phyloP scores from a whole-genome alignment of 2,329 filamentous ascomycete genomes.

The Monosporascus sp. region DNA sequence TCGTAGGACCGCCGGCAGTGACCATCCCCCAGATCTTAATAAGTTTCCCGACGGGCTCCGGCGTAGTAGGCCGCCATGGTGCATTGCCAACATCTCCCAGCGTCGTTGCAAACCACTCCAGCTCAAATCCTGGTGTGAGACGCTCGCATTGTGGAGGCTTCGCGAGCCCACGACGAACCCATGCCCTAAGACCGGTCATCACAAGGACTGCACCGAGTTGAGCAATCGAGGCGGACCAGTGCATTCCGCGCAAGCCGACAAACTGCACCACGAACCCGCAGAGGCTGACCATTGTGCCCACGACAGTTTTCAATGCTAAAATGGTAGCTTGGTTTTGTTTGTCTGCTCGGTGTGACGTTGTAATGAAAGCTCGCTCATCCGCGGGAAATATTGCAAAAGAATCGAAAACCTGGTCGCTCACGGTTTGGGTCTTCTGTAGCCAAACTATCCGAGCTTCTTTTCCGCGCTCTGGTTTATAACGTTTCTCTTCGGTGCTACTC shows the following conservation, averaged over 20 bases:
- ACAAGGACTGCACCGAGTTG: constrained; percentile 18
- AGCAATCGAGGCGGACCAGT: constrained; percentile 21
- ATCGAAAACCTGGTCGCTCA: constrained; percentile 25
- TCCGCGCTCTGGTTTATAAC: too few relatives aligned
- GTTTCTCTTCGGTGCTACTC: constrained; percentile 23
- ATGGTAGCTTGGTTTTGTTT: too few relatives aligned
- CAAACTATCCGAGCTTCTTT: constrained; percentile 19
- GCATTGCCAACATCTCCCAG: constrained; percentile 4
- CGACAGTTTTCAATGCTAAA: too few relatives aligned
- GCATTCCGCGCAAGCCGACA: constrained; percentile 20
- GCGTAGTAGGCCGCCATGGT: constrained; percentile 1
- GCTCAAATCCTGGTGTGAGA: constrained; percentile 13
- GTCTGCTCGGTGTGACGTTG: too few relatives aligned
- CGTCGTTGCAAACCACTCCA: constrained; percentile 23
- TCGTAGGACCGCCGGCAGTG: too few relatives aligned
- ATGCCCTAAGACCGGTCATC: constrained; percentile 21
- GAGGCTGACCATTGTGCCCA: constrained; percentile 14
- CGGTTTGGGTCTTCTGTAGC: constrained; percentile 21
- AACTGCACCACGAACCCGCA: constrained; percentile 25
- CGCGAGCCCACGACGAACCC: constrained; percentile 17
- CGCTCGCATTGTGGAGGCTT: constrained; percentile 2
- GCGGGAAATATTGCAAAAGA: constrained; percentile 19
- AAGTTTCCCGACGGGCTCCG: too few relatives aligned
- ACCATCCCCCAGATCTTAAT: too few relatives aligned
- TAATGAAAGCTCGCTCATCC: background rate